phyloP scores from a whole-genome alignment of 208 protist genomes.

The Wallacemonas sp. region DNA sequence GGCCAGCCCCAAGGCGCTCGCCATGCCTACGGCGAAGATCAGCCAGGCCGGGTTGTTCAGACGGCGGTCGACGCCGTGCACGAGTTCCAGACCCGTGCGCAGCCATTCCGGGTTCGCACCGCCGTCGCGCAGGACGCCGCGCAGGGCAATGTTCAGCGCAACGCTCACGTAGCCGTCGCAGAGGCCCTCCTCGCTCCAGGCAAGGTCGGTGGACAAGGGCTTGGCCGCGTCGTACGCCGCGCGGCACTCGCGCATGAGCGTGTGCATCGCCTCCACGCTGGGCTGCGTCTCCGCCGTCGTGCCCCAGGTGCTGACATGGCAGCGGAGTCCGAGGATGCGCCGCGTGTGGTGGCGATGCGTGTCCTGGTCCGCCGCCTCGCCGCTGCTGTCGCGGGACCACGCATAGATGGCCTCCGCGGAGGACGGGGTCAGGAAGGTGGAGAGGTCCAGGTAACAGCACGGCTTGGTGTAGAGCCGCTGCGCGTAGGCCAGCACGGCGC shows the following conservation, averaged over 20 bases:
- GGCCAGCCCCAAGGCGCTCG: slow-evolving; percentile 60
- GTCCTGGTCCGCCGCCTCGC: slow-evolving; percentile 10
- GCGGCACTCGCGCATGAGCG: slow-evolving; percentile 48
- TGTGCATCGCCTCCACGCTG: slow-evolving; percentile 26
- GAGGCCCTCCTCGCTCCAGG: slow-evolving; percentile 84
- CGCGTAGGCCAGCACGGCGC: slow-evolving; percentile 63
- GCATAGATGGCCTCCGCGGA: slow-evolving; percentile 54
- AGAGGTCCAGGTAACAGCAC: slow-evolving; percentile 85
- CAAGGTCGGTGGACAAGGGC: slow-evolving; percentile 55
- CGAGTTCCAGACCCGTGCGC: slow-evolving; percentile 47
- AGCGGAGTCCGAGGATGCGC: slow-evolving; percentile 73
- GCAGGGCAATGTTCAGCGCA: slow-evolving; percentile 69
- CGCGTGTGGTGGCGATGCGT: slow-evolving; percentile 44
- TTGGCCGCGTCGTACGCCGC: slow-evolving; percentile 45
- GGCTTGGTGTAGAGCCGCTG: slow-evolving; percentile 71
- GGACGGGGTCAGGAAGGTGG: slow-evolving; percentile 64
- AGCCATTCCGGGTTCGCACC: slow-evolving; percentile 41
- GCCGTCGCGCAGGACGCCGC: slow-evolving; percentile 41
- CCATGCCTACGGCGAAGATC: slow-evolving; percentile 69
- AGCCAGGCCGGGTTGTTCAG: slow-evolving; percentile 86
- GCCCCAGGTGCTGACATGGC: slow-evolving; percentile 71
- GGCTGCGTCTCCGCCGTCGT: slow-evolving; percentile 31
- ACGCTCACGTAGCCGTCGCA: slow-evolving; percentile 86
- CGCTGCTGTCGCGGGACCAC: slow-evolving; percentile 36
- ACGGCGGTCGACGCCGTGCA: slow-evolving; percentile 57